Evolutionary conservation across 306 rosid genomes (phyloP), one percentile per base, ranked within the genome.

Genomic region (Rosa multiflora): DNA sequence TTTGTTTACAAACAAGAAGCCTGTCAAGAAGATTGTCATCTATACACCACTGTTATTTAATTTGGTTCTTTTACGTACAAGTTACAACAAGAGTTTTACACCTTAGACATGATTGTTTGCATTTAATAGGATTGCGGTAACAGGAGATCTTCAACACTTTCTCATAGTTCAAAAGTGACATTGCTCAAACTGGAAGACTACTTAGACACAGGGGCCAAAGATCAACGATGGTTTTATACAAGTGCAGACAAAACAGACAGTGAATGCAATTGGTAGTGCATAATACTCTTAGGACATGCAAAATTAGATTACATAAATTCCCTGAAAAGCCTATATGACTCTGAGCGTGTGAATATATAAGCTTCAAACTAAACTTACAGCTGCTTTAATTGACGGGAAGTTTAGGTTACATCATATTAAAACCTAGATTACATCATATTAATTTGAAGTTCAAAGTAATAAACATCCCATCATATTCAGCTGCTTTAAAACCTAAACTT

Each of bases 1-100:
- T 32, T 53, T 47, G 51, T 35, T 43, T 53, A 70, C 49, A 70
- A 72, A 58, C 47, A 63, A 3, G 26, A 80, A 63, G 37, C 55
- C 10, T 48, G 67, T 72, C 52, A 56, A 51, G 15, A 43, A 44
- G 46, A 5, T 17, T 75, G 14, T 29, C 44, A 46, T 51, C 66
- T 9, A n/a, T 37, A 67, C 48, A 69, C 20, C 11, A 69, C 12
- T 78, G 47, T 51, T 10, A 40, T 42, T 21, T 40, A 11, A 29
- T 29, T 23, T 15, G 0, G 7, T n/a, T 55, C 40, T 23, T 72
- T 72, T 35, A 1, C 10, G 18, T 10, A 5, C 13, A 32, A 43
- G 29, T 44, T 43, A 18, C 26, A 43, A 26, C 78, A 61, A 61
- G 20, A 43, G 32, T 75, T 59, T 7, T 29, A 43, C 43, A 6